phyloP scores from a whole-genome alignment of 257 asterid genomes.

The Solanum piurae region DNA sequence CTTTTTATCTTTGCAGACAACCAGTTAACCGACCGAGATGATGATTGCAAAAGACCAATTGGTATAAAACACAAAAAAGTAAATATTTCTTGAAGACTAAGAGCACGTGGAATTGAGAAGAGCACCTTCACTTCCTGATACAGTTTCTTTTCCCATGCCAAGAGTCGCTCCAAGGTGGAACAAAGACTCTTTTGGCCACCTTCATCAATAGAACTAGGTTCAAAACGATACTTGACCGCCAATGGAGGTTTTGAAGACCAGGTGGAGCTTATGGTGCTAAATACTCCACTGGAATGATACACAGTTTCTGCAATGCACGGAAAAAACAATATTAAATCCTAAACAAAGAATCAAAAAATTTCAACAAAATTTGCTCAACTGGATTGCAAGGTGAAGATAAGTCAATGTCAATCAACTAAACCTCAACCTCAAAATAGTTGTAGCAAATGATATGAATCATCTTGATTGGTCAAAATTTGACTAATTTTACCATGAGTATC shows the following conservation, averaged over 20 bases:
- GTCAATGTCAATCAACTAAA: background rate
- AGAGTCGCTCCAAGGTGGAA: conserved; percentile 83
- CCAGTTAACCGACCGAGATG: background rate
- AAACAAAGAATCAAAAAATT: background rate
- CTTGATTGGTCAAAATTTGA: background rate
- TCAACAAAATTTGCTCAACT: background rate
- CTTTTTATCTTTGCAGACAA: background rate
- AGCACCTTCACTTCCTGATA: conserved; percentile 93
- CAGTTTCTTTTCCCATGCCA: conserved; percentile 97
- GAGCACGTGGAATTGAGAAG: background rate
- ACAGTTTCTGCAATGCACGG: conserved; percentile 57
- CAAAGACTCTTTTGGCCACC: conserved; percentile 68
- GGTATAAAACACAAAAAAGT: background rate
- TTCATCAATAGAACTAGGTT: conserved; percentile 55
- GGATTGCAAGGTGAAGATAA: background rate
- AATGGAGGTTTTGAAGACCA: conserved; percentile 97
- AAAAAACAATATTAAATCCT: background rate
- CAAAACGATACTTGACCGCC: conserved; percentile 77
- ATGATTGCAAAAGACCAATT: background rate
- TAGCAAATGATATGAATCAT: background rate
- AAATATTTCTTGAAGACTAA: background rate
- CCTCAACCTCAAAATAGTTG: background rate
- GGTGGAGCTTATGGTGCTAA: conserved; percentile 86
- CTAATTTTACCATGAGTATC: background rate
- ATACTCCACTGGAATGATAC: conserved; percentile 92